These are phyloP conservation scores for Massariosphaeria phaeospora DNA, from an alignment of 495 filamentous ascomycete species.

Conservation along the genomic window DNA sequence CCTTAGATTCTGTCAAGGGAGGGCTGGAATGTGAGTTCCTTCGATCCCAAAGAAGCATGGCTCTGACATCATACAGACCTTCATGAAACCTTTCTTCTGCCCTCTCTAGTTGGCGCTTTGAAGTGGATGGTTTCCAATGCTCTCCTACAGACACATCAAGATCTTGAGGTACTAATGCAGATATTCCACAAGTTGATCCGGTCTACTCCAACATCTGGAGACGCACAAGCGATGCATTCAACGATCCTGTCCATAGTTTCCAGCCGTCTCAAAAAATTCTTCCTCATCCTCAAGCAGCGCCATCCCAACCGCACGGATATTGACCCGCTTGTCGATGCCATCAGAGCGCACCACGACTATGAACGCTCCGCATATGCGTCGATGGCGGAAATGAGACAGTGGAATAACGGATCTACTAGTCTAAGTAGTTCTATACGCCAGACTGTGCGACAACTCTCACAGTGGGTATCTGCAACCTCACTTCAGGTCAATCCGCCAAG, in stretches of 20 bases:
- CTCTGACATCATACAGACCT: constrained; percentile 51
- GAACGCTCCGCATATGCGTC: constrained; percentile 60
- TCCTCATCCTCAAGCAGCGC: constrained; percentile 65
- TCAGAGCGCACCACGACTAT: constrained; percentile 65
- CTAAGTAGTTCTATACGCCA: constrained; percentile 57
- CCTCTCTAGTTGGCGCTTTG: constrained; percentile 76
- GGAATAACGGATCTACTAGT: constrained; percentile 62
- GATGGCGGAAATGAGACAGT: constrained; percentile 69
- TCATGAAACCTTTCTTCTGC: constrained; percentile 82
- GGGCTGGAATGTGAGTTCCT: constrained; percentile 74
- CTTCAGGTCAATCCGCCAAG: constrained; percentile 62
- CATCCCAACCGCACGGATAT: constrained; percentile 65
- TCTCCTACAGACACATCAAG: constrained; percentile 55
- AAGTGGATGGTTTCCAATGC: constrained; percentile 75
- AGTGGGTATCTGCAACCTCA: constrained; percentile 62
- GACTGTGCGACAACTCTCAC: constrained; percentile 61
- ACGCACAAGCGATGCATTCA: constrained; percentile 73
- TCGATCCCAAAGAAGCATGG: constrained; percentile 1
- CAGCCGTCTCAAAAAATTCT: constrained; percentile 66
- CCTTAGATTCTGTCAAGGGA: constrained; percentile 75
- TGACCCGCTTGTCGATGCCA: constrained; percentile 62
- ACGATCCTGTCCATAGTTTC: constrained; percentile 80
- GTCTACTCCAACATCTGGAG: constrained; percentile 70
- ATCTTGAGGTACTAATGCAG: constrained; percentile 61
- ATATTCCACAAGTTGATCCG: constrained; percentile 72